phyloP scores from a whole-genome alignment of 192 early-diverging fungal species.

The Rhizophagus clarus region DNA sequence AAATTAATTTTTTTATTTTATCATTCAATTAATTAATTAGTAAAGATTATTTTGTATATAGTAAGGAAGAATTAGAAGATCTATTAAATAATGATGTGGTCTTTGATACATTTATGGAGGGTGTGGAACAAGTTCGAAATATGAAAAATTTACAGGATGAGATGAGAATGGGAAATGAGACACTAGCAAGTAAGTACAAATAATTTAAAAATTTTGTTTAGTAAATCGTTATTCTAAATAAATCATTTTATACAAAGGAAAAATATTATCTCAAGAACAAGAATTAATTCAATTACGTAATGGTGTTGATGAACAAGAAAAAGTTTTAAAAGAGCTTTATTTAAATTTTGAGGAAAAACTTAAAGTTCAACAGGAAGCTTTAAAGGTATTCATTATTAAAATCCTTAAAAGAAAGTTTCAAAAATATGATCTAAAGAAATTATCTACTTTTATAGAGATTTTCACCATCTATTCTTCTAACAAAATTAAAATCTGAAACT shows the following conservation, averaged over 20 bases:
- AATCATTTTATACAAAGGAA: constrained; percentile 8
- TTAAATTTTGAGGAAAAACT: constrained; percentile 18
- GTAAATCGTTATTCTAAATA: neutral
- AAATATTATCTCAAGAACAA: constrained; percentile 27
- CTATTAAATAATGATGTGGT: constrained; percentile 39
- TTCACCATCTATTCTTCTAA: constrained; percentile 37
- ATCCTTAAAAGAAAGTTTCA: neutral
- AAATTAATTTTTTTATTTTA: neutral
- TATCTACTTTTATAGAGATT: constrained; percentile 37
- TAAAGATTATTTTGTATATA: constrained; percentile 1
- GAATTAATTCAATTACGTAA: constrained; percentile 27
- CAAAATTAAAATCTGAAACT: constrained; percentile 40
- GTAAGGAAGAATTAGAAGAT: constrained; percentile 46
- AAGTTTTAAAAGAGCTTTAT: neutral
- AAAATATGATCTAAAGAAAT: no score
- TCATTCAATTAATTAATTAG: neutral
- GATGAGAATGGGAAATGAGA: constrained; percentile 43
- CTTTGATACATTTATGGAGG: constrained; percentile 46
- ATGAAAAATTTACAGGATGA: constrained; percentile 42
- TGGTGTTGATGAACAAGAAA: neutral
- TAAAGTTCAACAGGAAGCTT: constrained; percentile 21
- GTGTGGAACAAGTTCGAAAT: constrained; percentile 40
- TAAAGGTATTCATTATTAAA: constrained; percentile 15
- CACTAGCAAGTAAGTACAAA: constrained; percentile 36
- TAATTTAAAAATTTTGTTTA: neutral